phyloP scores from a whole-genome alignment of 352 stramenopile genomes.

The Pythium vanterpoolii region DNA sequence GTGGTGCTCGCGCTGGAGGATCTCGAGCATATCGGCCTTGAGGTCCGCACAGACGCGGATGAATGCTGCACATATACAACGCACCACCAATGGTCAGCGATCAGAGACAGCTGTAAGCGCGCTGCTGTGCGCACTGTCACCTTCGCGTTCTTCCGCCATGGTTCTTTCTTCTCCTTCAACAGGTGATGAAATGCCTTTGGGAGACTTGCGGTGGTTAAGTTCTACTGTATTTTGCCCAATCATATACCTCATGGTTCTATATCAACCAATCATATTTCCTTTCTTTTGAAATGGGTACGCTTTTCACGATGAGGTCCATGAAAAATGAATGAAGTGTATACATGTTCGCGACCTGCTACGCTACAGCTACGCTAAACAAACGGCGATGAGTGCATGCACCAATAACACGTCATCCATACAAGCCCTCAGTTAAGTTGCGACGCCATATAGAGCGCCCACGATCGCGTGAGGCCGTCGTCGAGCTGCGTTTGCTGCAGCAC shows the following conservation, averaged over 20 bases:
- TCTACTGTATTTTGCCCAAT: conserved; percentile 5
- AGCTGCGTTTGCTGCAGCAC: conserved; percentile 58
- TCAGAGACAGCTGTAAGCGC: not conserved
- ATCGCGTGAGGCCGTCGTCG: conserved; percentile 76
- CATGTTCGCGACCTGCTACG: no score
- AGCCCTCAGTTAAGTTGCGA: conserved; percentile 23
- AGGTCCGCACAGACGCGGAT: conserved; percentile 66
- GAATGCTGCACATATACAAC: conserved; percentile 63
- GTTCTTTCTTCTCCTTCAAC: not conserved
- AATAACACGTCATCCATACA: no score
- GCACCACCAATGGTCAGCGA: no score
- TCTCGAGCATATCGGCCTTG: conserved; percentile 73
- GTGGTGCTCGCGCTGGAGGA: conserved; percentile 54
- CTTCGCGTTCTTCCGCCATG: conserved; percentile 24
- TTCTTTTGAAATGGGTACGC: conserved; percentile 8
- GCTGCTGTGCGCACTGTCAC: not conserved
- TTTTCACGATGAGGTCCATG: conserved; percentile 6
- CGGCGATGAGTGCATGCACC: not conserved
- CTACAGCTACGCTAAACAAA: not conserved
- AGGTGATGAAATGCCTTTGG: not conserved
- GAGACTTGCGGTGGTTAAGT: not conserved
- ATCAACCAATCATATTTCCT: not conserved
- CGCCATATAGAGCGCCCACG: conserved; percentile 78
- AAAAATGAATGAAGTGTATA: no score
- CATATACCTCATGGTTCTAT: not conserved